A percentile compares a stretch with the other conserved stretches of the same genome.
These are phyloP conservation scores for Halocafeteria seosinensis DNA, from an alignment of 108 stramenopile genomes.

Conservation along the genomic window DNA sequence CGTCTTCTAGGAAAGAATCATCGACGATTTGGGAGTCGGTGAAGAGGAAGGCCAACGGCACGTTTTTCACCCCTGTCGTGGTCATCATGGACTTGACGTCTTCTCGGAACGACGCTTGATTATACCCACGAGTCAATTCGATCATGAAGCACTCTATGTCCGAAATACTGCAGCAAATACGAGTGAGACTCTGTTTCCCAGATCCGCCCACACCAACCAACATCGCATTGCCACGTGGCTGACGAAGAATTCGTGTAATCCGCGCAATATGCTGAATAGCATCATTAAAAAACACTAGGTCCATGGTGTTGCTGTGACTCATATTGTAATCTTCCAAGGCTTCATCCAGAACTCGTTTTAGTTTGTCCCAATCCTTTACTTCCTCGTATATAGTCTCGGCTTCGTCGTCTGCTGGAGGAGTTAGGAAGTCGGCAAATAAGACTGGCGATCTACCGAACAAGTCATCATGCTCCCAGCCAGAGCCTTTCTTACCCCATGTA, in stretches of 20 bases:
- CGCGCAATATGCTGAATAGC: slow-evolving; percentile 62
- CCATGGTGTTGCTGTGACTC: too few relatives aligned
- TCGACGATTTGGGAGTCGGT: slow-evolving; percentile 45
- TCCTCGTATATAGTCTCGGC: slow-evolving; percentile 31
- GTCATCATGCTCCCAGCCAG: slow-evolving; percentile 23
- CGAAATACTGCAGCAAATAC: slow-evolving; percentile 57
- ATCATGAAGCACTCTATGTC: slow-evolving; percentile 66
- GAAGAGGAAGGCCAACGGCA: slow-evolving; percentile 43
- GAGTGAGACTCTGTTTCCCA: slow-evolving; percentile 65
- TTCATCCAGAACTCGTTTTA: slow-evolving; percentile 27
- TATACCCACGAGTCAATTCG: slow-evolving; percentile 68
- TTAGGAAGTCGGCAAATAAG: slow-evolving; percentile 38
- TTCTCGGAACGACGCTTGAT: slow-evolving; percentile 41
- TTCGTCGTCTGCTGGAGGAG: slow-evolving; percentile 15
- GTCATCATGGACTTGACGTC: slow-evolving; percentile 36
- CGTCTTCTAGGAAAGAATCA: slow-evolving; percentile 45
- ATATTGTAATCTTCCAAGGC: slow-evolving; percentile 46
- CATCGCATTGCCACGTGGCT: slow-evolving; percentile 62
- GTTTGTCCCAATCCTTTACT: slow-evolving; percentile 14
- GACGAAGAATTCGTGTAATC: slow-evolving; percentile 60
- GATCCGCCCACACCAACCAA: slow-evolving; percentile 70
- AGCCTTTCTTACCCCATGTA: background rate
- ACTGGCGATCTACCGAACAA: slow-evolving; percentile 18
- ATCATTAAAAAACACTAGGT: slow-evolving; percentile 70
- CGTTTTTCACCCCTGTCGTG: slow-evolving; percentile 28